phyloP scores from a whole-genome alignment of 306 rosid genomes.

The Lablab purpureus region DNA sequence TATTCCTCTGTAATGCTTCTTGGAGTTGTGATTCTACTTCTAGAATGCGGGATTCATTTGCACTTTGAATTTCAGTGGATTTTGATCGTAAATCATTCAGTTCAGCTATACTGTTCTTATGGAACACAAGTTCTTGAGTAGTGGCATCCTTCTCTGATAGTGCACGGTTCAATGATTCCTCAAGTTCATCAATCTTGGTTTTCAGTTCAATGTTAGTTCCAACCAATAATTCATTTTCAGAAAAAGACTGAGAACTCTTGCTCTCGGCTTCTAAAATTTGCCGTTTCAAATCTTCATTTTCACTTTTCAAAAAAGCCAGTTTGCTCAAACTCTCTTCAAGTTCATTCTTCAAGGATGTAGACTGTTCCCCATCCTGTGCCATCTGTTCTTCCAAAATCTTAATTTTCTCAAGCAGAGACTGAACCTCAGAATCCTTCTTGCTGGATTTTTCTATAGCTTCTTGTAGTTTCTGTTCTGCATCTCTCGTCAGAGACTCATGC shows the following conservation, averaged over 20 bases:
- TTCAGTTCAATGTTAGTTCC: constrained; percentile 80
- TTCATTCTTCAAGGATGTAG: constrained; percentile 60
- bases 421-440: constrained; percentile 74
- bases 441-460: constrained; percentile 66
- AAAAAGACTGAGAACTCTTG: constrained; percentile 66
- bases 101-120: constrained; percentile 67
- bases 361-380: constrained; percentile 56
- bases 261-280: constrained; percentile 64
- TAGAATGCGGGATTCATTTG: constrained; percentile 55
- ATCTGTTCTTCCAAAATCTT: constrained; percentile 67
- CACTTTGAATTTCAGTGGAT: constrained; percentile 65
- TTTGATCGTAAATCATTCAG: constrained; percentile 74
- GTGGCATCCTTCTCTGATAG: constrained; percentile 71
- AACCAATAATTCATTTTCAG: constrained; percentile 82
- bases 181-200: constrained; percentile 82
- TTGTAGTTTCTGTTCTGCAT: constrained; percentile 76
- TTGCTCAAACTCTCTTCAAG: constrained; percentile 64
- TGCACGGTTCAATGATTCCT: constrained; percentile 65
- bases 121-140: constrained; percentile 67
- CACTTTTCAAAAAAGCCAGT: constrained; percentile 60
- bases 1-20: constrained; percentile 64
- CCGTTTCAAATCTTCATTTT: constrained; percentile 72
- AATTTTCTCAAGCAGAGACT: constrained; percentile 73
- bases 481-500: constrained; percentile 71
- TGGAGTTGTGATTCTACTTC: constrained; percentile 70